Evolutionary conservation across 768 basidiomycete species (phyloP), one percentile per base, ranked within the genome.

Genomic region (Boletus bicolor): DNA sequence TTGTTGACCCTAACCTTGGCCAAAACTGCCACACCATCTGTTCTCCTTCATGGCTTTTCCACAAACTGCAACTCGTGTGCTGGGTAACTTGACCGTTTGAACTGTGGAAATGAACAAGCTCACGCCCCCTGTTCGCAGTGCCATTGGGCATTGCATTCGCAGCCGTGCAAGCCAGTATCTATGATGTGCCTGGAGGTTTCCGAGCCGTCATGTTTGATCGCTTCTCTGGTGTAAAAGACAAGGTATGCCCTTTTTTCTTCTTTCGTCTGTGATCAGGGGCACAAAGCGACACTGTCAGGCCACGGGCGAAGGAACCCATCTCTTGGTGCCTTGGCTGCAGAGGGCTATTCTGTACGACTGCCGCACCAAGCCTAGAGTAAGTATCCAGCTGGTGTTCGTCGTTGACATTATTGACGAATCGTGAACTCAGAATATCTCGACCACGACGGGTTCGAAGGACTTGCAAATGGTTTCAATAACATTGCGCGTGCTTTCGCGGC

Each of bases 381-480:
- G 85, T 72, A 12, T 26, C 41, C 46, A 21, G 35, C 24, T n/a
- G 30, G 44, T 21, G 44, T 47, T 52, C 32, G 36, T 38, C 28
- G 5, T 60, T 45, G 47, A 49, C 30, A 17, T 1, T 34, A 15
- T 60, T 60, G 44, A 60, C n/a, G 34, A 4, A 49, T 30, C 10
- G 7, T 30, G 54, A 15, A 38, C 17, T 57, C 60, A 96, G 92
- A 97, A 97, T 68, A 98, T 98, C 54, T 94, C 91, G n/a, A 98
- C 97, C 2, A 97, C 91, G 2, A 98, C 97, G 24, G 97, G 97
- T 35, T 98, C 95, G 10, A 98, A 98, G 71, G 94, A 99, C 71
- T 76, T 99, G 75, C 96, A 98, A 74, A 98, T 98, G 93, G 92
- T 99, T 53, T 91, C 95, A 35, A 87, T 99, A 51, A 98, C 96